Percentiles rank a stretch among this genome's conserved stretches.
Evolutionary conservation across 352 stramenopile genomes (phyloP).

Genomic region (Ophiocytium majus): DNA sequence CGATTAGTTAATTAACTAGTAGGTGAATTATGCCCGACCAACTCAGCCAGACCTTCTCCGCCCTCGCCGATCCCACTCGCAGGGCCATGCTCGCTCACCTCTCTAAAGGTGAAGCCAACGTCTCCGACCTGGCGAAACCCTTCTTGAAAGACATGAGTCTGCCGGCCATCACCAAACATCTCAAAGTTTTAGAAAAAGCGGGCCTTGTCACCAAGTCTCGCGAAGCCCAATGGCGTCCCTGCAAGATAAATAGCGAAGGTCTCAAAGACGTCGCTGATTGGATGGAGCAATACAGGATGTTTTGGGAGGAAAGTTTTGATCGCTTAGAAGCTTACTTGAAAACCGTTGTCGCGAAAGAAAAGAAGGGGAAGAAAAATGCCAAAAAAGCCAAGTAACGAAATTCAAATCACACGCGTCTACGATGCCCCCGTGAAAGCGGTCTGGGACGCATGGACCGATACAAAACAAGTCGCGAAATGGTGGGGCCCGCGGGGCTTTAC

Average conservation of each 20-base stretch:
- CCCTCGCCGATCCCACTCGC: conserved; percentile 1
- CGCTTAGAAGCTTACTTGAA: neutral
- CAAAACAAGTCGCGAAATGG: too few species aligned
- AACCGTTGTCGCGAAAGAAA: too few species aligned
- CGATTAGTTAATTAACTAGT: too few species aligned
- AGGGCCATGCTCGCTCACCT: neutral
- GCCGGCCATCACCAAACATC: neutral
- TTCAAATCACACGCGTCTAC: too few species aligned
- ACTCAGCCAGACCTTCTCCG: conserved; percentile 2
- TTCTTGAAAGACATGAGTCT: conserved; percentile 20
- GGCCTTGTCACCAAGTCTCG: neutral
- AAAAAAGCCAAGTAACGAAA: too few species aligned
- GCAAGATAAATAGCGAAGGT: neutral
- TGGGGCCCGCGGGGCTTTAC: too few species aligned
- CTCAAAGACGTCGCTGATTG: neutral
- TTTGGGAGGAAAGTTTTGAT: neutral
- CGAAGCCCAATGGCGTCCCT: neutral
- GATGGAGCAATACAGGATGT: neutral
- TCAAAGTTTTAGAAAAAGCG: neutral
- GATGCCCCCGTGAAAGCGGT: too few species aligned
- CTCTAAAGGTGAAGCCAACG: neutral
- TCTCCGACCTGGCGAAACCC: neutral
- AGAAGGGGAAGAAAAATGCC: too few species aligned
- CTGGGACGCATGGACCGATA: too few species aligned
- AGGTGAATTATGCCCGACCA: conserved; percentile 4